phyloP scores from a whole-genome alignment of 164 flowering plant species.

The Magnolia officinalis region DNA sequence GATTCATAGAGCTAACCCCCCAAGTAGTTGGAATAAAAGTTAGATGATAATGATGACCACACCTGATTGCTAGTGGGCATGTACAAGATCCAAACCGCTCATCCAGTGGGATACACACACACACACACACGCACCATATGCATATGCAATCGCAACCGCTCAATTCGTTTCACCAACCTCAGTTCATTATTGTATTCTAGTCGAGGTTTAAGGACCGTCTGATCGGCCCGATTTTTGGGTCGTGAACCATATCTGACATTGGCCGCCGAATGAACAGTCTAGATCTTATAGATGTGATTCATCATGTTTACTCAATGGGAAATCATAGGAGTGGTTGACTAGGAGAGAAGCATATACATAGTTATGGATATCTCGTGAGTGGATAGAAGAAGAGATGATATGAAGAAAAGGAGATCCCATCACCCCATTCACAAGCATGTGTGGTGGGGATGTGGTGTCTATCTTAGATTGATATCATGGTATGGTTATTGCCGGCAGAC shows the following conservation, averaged over 20 bases:
- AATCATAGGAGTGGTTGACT: neutral
- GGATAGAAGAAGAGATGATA: neutral
- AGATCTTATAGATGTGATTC: too few species aligned
- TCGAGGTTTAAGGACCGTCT: neutral
- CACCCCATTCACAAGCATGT: constrained; percentile 34
- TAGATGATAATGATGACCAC: too few species aligned
- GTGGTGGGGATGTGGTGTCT: constrained; percentile 27
- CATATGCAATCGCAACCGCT: too few species aligned
- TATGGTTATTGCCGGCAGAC: constrained; percentile 30
- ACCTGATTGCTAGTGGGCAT: too few species aligned
- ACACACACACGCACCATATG: too few species aligned
- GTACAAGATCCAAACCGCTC: too few species aligned
- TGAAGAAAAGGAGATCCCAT: neutral
- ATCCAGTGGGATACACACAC: too few species aligned
- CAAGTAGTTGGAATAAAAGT: too few species aligned
- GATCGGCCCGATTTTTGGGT: neutral
- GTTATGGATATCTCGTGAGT: neutral
- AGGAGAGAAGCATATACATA: neutral
- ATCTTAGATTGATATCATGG: constrained; percentile 48
- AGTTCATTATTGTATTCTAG: too few species aligned
- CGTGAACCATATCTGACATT: neutral
- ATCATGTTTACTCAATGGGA: too few species aligned
- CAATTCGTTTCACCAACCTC: too few species aligned
- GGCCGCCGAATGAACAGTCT: neutral
- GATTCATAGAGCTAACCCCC: too few species aligned